Evolutionary conservation across 2,329 filamentous ascomycete genomes (phyloP).

Genomic region (Bisporella sp.): DNA sequence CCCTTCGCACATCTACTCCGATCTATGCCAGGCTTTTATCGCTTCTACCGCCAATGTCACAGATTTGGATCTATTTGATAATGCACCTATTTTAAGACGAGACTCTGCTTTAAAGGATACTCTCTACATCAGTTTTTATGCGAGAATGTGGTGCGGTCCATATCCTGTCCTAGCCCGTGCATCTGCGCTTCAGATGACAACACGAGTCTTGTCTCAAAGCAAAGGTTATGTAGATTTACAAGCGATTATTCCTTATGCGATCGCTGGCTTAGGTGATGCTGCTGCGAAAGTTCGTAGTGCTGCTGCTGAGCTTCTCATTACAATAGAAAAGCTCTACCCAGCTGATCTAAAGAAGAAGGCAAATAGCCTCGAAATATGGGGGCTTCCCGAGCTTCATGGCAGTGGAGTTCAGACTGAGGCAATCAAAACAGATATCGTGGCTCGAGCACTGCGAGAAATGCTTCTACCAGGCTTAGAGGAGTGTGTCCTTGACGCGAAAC

Average conservation of each 20-base stretch:
- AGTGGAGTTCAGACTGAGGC: conserved; percentile 43
- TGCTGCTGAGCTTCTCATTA: conserved; percentile 59
- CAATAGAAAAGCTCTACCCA: conserved; percentile 45
- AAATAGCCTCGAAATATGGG: conserved; percentile 44
- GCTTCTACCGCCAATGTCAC: conserved; percentile 40
- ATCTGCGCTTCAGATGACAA: conserved; percentile 60
- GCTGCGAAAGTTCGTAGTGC: conserved; percentile 71
- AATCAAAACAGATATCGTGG: conserved; percentile 50
- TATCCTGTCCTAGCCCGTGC: conserved; percentile 63
- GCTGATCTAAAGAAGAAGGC: conserved; percentile 35
- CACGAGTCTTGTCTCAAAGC: conserved; percentile 45
- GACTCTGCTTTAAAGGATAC: conserved; percentile 49
- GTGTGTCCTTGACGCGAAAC: conserved; percentile 69
- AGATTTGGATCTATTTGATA: conserved; percentile 33
- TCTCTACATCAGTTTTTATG: conserved; percentile 69
- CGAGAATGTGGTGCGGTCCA: conserved; percentile 65
- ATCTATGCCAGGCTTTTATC: conserved; percentile 53
- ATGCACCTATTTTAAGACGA: conserved; percentile 46
- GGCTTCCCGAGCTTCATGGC: conserved; percentile 58
- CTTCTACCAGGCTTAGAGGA: conserved; percentile 78
- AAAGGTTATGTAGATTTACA: conserved; percentile 61
- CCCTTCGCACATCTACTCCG: conserved; percentile 46
- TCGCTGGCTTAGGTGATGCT: conserved; percentile 68
- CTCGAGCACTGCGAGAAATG: conserved; percentile 56
- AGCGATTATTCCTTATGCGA: conserved; percentile 71